Conservation (phyloP, 2,329 filamentous ascomycete genomes). For the Clonostachys sp. region DNA sequence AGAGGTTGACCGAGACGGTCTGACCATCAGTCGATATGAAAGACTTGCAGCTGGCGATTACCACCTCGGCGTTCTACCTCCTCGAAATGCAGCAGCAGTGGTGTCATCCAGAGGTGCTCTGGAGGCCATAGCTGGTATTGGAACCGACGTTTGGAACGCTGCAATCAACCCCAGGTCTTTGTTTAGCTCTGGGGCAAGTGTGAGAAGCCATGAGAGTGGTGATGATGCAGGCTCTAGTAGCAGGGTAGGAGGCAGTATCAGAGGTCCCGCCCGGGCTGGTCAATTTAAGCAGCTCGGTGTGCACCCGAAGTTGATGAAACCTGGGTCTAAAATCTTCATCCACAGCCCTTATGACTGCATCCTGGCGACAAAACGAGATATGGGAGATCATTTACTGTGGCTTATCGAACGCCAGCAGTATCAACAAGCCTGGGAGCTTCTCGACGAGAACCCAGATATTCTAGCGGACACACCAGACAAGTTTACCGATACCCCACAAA, state of each 20-base stretch:
- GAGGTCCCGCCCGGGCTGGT: slow-evolving; percentile 17
- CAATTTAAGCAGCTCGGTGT: slow-evolving; percentile 25
- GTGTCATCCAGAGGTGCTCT: slow-evolving; percentile 68
- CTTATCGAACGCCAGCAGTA: slow-evolving; percentile 77
- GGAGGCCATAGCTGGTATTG: slow-evolving; percentile 68
- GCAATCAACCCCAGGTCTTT: slow-evolving; percentile 83
- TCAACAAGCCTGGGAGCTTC: slow-evolving; percentile 80
- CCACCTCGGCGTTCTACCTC: slow-evolving; percentile 79
- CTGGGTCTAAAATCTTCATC: slow-evolving; percentile 75
- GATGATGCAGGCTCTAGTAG: slow-evolving; percentile 49
- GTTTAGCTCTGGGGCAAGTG: slow-evolving; percentile 81
- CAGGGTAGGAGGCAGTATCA: slow-evolving; percentile 27
- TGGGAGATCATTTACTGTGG: slow-evolving; percentile 83
- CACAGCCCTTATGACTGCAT: slow-evolving; percentile 96
- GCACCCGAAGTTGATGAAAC: slow-evolving; percentile 51
- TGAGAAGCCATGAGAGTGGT: slow-evolving; percentile 57
- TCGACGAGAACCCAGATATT: slow-evolving; percentile 83
- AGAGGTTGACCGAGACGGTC: slow-evolving; percentile 80
- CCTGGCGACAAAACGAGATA: slow-evolving; percentile 81
- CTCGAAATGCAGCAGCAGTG: slow-evolving; percentile 60
- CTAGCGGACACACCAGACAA: slow-evolving; percentile 37
- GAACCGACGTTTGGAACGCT: slow-evolving; percentile 82
- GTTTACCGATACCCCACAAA: slow-evolving; percentile 30
- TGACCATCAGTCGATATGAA: slow-evolving; percentile 84
- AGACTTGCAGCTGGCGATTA: slow-evolving; percentile 85